Base-by-base conservation (phyloP, 169 alveolate genomes). In the Plasmodium knowlesi region DNA sequence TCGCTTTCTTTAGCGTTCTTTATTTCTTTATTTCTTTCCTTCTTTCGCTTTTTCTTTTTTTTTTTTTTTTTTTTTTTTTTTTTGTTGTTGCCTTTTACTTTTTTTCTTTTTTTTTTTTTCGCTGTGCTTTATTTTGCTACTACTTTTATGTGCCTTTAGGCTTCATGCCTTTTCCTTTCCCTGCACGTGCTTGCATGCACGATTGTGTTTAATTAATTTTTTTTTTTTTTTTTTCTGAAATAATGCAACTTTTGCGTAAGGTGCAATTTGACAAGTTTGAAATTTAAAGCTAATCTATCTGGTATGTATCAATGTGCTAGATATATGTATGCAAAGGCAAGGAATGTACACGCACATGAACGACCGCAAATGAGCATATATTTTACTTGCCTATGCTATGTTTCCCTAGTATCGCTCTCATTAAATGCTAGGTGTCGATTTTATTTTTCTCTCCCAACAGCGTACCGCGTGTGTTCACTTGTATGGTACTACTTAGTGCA, bases 271-370 rank as follows among this genome's bases (percentile, higher is more conserved):
- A 22, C 39, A 67, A 19, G 41, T 28, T 28, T 67, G 41, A 19
- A 28, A 67, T 67, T 25, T 67, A 25, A 67, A 67, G 76, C 30
- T n/a, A 19, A 67, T 22, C 76, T 8, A 67, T 67, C 39, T 19
- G 76, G 4, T 6, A 28, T 67, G 37, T 25, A 25, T 28, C 19
- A 19, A 8, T 22, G 37, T 67, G 5, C 39, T 19, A 28, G 19
- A 25, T 67, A 67, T 67, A 67, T 22, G 19, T 61, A 61, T n/a
- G 34, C 30, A 9, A 25, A 22, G 76, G 37, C n/a, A n/a, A 39
- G 76, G 76, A 67, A 67, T 67, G 37, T 67, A 67, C 76, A 67
- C 76, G 37, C 76, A 67, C 37, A 67, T 67, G 22, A 67, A 28
- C n/a, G 76, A 19, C n/a, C 37, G 0, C n/a, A 67, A 67, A 67